A percentile compares a stretch with the other conserved stretches of the same genome.
phyloP scores from a whole-genome alignment of 305 asterid genomes.

The Withania somnifera region DNA sequence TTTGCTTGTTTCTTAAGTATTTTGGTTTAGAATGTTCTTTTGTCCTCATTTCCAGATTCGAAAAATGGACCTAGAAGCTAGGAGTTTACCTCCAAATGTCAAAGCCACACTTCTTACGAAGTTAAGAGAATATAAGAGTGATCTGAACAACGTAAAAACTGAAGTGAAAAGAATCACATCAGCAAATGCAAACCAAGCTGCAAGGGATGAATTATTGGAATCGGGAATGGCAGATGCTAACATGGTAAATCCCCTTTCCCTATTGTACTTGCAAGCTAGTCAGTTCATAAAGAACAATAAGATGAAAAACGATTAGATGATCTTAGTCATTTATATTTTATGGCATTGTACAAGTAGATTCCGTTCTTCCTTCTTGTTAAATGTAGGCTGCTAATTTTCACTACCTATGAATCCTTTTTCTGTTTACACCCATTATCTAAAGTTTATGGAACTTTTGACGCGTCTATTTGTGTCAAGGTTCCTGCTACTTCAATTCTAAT shows the following conservation, averaged over 20 bases:
- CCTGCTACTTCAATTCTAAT: background rate
- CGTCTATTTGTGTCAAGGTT: too few relatives aligned
- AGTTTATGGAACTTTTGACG: too few relatives aligned
- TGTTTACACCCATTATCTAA: too few relatives aligned
- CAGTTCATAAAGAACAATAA: background rate
- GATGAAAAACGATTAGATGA: background rate
- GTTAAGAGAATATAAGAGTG: constrained; percentile 52
- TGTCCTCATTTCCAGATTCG: constrained; percentile 31
- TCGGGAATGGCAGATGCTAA: constrained; percentile 41
- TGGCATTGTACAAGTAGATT: background rate
- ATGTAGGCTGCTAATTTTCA: background rate
- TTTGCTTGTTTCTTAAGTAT: background rate
- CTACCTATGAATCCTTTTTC: too few relatives aligned
- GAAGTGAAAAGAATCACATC: constrained; percentile 56
- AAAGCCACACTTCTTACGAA: constrained; percentile 45
- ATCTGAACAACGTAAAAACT: constrained; percentile 46
- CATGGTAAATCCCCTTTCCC: constrained; percentile 22
- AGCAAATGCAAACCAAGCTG: constrained; percentile 33
- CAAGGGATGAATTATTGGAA: constrained; percentile 48
- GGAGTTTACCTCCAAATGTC: constrained; percentile 45
- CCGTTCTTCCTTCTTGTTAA: background rate
- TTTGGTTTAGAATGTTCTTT: background rate
- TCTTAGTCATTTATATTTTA: background rate
- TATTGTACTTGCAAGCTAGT: background rate
- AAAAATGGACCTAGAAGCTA: constrained; percentile 64